Evolutionary conservation across 257 asterid species (phyloP), one percentile per base, ranked within the genome.

Genomic region (Orobanche coerulescens): DNA sequence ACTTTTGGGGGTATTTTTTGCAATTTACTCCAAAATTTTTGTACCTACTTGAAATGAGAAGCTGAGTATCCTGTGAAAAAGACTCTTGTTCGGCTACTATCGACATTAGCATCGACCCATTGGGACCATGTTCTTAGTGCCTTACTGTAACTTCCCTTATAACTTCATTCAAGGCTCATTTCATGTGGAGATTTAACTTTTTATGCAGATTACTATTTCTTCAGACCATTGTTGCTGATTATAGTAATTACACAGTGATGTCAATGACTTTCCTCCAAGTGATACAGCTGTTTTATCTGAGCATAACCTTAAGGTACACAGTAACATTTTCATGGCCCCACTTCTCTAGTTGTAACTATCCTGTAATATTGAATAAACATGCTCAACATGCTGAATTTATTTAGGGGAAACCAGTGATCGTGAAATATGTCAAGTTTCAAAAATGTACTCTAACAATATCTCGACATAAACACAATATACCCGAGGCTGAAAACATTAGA

Each of bases 301-400:
- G 20, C 95, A 88, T 16, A 84, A 91, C 79, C 89, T 91, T 64
- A 80, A 84, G 96, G 97, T 90, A 80, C 62, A 62, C 65, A 50
- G 43, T 53, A 18, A 40, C 70, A 65, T 15, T 13, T 58, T 58
- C 53, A 10, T 4, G 6, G 50, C 50, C 39, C 36, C 13, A 22
- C 15, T 60, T 14, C 19, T 43, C 33, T 44, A 42, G n/a, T n/a
- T n/a, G n/a, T n/a, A n/a, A n/a, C n/a, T n/a, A n/a, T n/a, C n/a
- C n/a, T n/a, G n/a, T n/a, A n/a, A n/a, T n/a, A n/a, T n/a, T n/a
- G n/a, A n/a, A n/a, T n/a, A n/a, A n/a, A n/a, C n/a, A n/a, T n/a
- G n/a, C n/a, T n/a, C n/a, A n/a, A n/a, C n/a, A n/a, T n/a, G n/a
- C n/a, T n/a, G n/a, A n/a, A n/a, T n/a, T n/a, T n/a, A n/a, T n/a